Conservation (phyloP, 2,329 filamentous ascomycete genomes). For the Teratosphaeria viscida region DNA sequence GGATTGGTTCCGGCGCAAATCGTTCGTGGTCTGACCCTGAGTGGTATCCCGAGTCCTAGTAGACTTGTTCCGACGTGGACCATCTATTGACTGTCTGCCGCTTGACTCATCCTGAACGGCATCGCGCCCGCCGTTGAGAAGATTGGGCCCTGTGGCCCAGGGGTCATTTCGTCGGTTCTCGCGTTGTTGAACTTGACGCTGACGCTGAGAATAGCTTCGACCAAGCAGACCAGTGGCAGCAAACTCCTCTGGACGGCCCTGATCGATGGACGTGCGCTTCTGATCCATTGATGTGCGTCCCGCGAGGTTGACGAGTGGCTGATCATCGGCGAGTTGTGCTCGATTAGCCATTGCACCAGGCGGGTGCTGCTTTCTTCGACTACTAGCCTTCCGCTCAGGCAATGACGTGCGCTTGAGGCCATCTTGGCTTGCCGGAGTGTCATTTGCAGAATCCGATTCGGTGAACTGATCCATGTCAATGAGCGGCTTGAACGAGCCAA, state of each 20-base stretch:
- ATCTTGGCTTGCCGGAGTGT: slow-evolving; percentile 3
- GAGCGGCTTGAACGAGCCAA: slow-evolving; percentile 59
- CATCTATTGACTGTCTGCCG: slow-evolving; percentile 4
- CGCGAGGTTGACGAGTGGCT: slow-evolving; percentile 24
- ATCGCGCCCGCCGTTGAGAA: slow-evolving; percentile 37
- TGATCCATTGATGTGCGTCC: slow-evolving; percentile 7
- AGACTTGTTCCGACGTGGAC: slow-evolving; percentile 4
- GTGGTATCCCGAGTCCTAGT: slow-evolving; percentile 6
- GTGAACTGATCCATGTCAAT: slow-evolving; percentile 53
- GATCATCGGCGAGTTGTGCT: slow-evolving; percentile 23
- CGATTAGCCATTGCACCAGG: slow-evolving; percentile 12
- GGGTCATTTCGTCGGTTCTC: slow-evolving; percentile 28
- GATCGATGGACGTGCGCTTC: slow-evolving; percentile 13
- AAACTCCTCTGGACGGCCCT: slow-evolving; percentile 31
- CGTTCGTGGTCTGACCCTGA: slow-evolving; percentile 6
- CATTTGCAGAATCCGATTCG: slow-evolving; percentile 19
- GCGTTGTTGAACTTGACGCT: slow-evolving; percentile 28
- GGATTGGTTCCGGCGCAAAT: slow-evolving; percentile 7
- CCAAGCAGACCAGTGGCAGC: slow-evolving; percentile 39
- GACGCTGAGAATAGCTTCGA: slow-evolving; percentile 39
- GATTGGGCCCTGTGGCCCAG: slow-evolving; percentile 48
- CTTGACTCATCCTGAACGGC: slow-evolving; percentile 7
- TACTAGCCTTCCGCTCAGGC: slow-evolving; percentile 9
- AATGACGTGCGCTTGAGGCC: slow-evolving; percentile 15
- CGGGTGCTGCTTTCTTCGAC: slow-evolving; percentile 25